Base-by-base conservation (phyloP, 192 early-diverging fungal genomes). In the Thoreauomyces humboldtii region DNA sequence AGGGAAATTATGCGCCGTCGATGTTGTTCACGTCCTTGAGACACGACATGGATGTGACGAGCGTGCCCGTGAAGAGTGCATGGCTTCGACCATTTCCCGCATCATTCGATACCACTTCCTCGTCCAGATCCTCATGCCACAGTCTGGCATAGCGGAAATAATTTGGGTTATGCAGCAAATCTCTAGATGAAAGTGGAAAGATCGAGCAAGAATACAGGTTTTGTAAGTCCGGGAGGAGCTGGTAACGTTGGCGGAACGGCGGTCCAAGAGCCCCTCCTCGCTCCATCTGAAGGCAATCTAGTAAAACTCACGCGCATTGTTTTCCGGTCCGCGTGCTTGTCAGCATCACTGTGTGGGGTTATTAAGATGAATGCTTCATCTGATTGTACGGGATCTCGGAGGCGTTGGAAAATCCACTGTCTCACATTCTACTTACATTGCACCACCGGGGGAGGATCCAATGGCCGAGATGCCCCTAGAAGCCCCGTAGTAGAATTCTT, bases 31-130 rank as follows among this genome's bases (percentile, higher is more conserved):
- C 31, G 27, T 63, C 61, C 46, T 53, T 50, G 12, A 63, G 33
- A 7, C 61, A 50, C n/a, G 61, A 46, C 61, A 63, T 63, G 61
- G 61, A 63, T 0, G 48, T 53, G 0, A 63, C 61, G 22, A 63
- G n/a, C 4, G 46, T 52, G 33, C 61, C 61, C 24, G 24, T 63
- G 31, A 63, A 29, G 17, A 63, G 31, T 17, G 42, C 12, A 14
- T 44, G 59, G 12, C 55, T 36, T 7, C 47, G 47, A 15, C 50
- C 50, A 33, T 57, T 29, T 17, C 32, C 25, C 31, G 44, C 59
- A 25, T 61, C 42, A n/a, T 15, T 35, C n/a, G n/a, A n/a, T n/a
- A n/a, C n/a, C n/a, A 63, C 48, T 29, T 63, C 61, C 34, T 63
- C 46, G 34, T 63, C 61, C 32, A 21, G 45, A 19, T 48, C 48